Conservation (phyloP, 305 asterid species). For the Andrographis paniculata region DNA sequence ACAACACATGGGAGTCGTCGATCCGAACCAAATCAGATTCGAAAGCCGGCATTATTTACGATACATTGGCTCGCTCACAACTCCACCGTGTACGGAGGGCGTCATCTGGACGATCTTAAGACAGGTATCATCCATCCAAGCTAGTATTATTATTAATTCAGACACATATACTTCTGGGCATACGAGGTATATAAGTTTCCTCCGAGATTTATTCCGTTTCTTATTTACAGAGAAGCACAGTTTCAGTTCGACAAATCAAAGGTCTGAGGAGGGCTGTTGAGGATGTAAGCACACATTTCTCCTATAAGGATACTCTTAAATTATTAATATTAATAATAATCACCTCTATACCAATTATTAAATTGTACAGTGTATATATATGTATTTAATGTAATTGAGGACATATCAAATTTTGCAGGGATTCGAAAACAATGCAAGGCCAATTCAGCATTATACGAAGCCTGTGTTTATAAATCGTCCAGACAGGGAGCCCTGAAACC, state of each 20-base stretch:
- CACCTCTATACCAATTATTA: conserved; percentile 26
- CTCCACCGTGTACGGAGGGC: conserved; percentile 83
- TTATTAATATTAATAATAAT: no score
- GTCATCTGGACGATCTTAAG: conserved; percentile 55
- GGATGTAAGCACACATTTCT: no score
- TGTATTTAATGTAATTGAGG: background rate
- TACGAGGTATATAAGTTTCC: no score
- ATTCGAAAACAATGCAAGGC: conserved; percentile 55
- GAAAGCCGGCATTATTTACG: conserved; percentile 47
- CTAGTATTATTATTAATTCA: no score
- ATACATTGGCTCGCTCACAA: conserved; percentile 70
- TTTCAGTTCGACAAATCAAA: no score
- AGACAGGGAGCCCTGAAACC: background rate
- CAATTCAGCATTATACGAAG: conserved; percentile 26
- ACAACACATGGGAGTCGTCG: conserved; percentile 23
- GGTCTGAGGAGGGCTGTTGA: no score
- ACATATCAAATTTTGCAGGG: conserved; percentile 29
- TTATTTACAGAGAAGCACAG: no score
- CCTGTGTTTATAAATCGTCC: background rate
- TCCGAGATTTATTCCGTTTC: no score
- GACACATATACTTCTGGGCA: no score
- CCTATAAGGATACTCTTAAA: no score
- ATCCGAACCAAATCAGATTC: conserved; percentile 40
- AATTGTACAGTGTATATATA: no score
- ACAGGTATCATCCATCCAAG: no score